phyloP scores from a whole-genome alignment of 306 rosid genomes.

The Gastrolobium bilobum region DNA sequence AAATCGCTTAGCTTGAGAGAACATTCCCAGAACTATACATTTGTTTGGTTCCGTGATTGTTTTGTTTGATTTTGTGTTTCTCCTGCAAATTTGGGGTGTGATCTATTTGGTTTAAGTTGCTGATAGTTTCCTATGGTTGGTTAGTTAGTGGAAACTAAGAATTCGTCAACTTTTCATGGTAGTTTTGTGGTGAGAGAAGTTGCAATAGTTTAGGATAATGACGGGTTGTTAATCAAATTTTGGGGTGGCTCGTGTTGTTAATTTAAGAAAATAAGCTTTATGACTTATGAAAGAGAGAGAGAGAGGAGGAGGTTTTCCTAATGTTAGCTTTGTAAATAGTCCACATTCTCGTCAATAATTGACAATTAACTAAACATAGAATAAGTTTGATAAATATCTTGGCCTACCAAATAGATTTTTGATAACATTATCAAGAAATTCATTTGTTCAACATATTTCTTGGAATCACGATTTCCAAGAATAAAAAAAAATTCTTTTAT shows the following conservation, averaged over 20 bases:
- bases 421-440: too few relatives aligned
- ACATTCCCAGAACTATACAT: conserved; percentile 36
- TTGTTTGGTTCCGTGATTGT: conserved; percentile 2
- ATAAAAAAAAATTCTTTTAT: too few relatives aligned
- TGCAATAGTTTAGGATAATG: conserved; percentile 51
- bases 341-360: too few relatives aligned
- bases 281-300: too few relatives aligned
- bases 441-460: too few relatives aligned
- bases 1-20: background rate
- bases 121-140: conserved; percentile 25
- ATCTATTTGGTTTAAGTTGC: conserved; percentile 8
- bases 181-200: conserved; percentile 34
- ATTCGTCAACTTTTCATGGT: conserved; percentile 59
- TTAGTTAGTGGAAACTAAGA: conserved; percentile 34
- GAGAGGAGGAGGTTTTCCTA: too few relatives aligned
- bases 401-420: too few relatives aligned
- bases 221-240: conserved; percentile 62
- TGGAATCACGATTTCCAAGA: too few relatives aligned
- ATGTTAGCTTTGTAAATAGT: too few relatives aligned
- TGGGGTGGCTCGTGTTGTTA: conserved; percentile 54
- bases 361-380: too few relatives aligned
- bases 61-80: conserved; percentile 31
- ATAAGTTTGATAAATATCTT: too few relatives aligned
- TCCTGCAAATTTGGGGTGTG: conserved; percentile 39
- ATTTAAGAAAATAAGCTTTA: conserved; percentile 55